Base-by-base conservation (phyloP, 208 protist genomes). In the Sergeia podlipaevii region DNA sequence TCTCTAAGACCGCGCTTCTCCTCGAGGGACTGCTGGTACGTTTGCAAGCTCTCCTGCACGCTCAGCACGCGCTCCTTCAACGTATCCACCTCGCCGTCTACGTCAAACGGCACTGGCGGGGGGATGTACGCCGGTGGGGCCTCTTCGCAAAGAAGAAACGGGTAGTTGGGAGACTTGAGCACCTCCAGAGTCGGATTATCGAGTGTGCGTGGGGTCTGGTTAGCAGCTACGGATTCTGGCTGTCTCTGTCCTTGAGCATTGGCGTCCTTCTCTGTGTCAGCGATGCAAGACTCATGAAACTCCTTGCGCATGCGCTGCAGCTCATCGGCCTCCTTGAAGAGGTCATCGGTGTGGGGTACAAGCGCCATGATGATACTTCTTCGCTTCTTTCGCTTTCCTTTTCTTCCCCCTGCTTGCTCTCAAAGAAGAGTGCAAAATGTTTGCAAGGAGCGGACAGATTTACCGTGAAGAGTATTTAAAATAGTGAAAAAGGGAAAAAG, bases 81-180 rank as follows among this genome's bases (percentile, higher is more conserved):
- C 4, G 45, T 42, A 0, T 74, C 65, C 17, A 89, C 70, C 54
- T 81, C 77, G 15, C 65, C 59, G 45, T 81, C 74, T 3, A 89
- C 67, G 46, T 93, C 72, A 53, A 79, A 93, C 21, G 86, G 86
- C 47, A 93, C 71, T 21, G 81, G 80, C 23, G 77, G 77, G 17
- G 81, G 77, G 30, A 80, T 61, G 59, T 91, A 93, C 27, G 77
- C 74, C 37, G 77, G 61, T 18, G 86, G 86, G 6, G 86, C 86
- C 49, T 86, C 82, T 27, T 90, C 86, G 50, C 86, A 93, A 1
- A 93, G 42, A 27, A 72, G 64, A 42, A 91, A 93, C 20, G 86
- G 86, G 59, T 89, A 93, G 68, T 81, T 88, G 8, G 77, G 60
- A 5, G 71, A 77, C 66, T 86, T 85, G 27, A 93, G 74, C 20